These are phyloP conservation scores for Corniculantispora saksenae DNA, from an alignment of 2,329 filamentous ascomycete species.

Conservation along the genomic window DNA sequence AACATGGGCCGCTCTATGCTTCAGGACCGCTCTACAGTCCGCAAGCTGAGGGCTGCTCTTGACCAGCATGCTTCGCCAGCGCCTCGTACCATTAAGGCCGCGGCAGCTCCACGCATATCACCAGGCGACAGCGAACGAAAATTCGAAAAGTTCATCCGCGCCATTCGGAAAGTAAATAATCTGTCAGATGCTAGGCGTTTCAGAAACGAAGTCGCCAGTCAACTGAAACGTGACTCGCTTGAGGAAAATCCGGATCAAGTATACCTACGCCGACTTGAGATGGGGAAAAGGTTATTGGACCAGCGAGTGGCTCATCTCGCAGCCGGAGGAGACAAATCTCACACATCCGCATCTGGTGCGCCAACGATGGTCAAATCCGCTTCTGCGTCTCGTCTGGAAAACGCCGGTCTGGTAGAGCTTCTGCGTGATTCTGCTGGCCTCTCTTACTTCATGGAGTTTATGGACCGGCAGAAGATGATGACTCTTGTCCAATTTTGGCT, in stretches of 20 bases:
- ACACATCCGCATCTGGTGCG: constrained; percentile 29
- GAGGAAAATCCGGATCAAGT: constrained; percentile 79
- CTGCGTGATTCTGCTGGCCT: constrained; percentile 85
- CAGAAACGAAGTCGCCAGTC: constrained; percentile 87
- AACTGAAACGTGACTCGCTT: constrained; percentile 81
- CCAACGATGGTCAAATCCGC: constrained; percentile 31
- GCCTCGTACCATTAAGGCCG: constrained; percentile 63
- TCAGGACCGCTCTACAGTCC: constrained; percentile 93
- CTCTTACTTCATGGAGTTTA: constrained; percentile 99
- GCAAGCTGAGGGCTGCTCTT: constrained; percentile 84
- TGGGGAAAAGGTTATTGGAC: constrained; percentile 86
- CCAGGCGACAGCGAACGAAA: constrained; percentile 85
- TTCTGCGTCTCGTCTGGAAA: constrained; percentile 66
- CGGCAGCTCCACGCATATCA: constrained; percentile 74
- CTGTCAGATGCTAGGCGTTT: constrained; percentile 91
- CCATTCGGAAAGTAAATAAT: constrained; percentile 84
- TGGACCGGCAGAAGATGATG: constrained; percentile 89
- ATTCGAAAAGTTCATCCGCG: constrained; percentile 91
- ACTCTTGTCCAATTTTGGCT: constrained; percentile 96
- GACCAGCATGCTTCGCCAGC: constrained; percentile 91
- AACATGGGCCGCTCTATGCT: constrained; percentile 82
- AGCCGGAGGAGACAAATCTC: constrained; percentile 58
- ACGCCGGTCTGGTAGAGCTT: constrained; percentile 79
- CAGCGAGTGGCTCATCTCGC: constrained; percentile 84
- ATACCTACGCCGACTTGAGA: constrained; percentile 86